Conservation (phyloP, 1,284 basidiomycete genomes). For the Moniliophthora roreri region DNA sequence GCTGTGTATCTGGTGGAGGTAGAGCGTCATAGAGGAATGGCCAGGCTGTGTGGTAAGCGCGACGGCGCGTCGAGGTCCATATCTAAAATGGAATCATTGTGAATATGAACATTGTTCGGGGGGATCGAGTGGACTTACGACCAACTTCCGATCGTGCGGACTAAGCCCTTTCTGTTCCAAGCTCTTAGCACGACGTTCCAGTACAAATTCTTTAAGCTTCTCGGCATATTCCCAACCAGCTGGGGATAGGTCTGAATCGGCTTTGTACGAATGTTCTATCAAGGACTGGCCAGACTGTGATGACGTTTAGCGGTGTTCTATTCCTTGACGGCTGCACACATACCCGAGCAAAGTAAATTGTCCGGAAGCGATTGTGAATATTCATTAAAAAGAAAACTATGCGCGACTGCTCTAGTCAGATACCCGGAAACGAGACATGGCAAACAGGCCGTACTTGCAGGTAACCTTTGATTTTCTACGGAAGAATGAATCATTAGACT, state of each 20-base stretch:
- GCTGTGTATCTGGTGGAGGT: constrained; percentile 9
- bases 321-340: constrained; percentile 28
- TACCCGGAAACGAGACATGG: not conserved
- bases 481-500: constrained; percentile 8
- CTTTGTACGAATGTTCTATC: constrained; percentile 98
- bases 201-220: constrained; percentile 81
- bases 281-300: constrained; percentile 87
- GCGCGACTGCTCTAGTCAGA: constrained; percentile 59
- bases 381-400: constrained; percentile 99
- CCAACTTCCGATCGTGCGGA: constrained; percentile 66
- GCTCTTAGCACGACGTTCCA: constrained; percentile 70
- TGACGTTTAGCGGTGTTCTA: not conserved
- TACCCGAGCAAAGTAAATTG: constrained; percentile 92
- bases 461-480: constrained; percentile 85
- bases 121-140: constrained; percentile 48
- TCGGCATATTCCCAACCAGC: constrained; percentile 96
- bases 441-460: constrained; percentile 56
- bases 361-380: constrained; percentile 90
- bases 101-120: not conserved
- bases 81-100: constrained; percentile 51
- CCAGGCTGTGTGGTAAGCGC: constrained; percentile 95
- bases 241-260: constrained; percentile 94
- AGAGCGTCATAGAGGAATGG: constrained; percentile 70
- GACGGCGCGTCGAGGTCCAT: constrained; percentile 93
- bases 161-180: constrained; percentile 68